Evolutionary conservation across 805 yeast genomes (phyloP).

Genomic region (Saccharomycopsis synnaedendra): DNA sequence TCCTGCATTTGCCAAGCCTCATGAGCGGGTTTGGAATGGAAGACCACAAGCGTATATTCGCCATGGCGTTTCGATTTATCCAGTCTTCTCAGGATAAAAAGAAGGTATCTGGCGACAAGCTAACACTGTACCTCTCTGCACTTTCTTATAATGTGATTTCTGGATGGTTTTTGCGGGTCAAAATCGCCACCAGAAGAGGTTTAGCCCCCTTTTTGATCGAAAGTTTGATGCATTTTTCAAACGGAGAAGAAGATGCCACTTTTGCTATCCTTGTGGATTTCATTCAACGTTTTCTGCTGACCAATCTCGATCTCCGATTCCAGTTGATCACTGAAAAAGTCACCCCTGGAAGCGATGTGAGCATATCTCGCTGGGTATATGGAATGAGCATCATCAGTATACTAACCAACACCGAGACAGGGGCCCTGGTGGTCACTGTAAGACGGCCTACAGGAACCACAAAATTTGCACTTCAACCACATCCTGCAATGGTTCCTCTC

Average conservation of each 20-base stretch:
- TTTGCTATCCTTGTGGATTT: slow-evolving; percentile 58
- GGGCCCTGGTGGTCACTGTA: slow-evolving; percentile 38
- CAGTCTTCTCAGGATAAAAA: slow-evolving; percentile 55
- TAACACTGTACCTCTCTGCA: slow-evolving; percentile 49
- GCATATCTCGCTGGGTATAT: slow-evolving; percentile 42
- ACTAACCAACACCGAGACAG: slow-evolving; percentile 39
- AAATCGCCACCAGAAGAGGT: slow-evolving; percentile 42
- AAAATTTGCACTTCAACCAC: slow-evolving; percentile 33
- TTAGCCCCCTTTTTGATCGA: slow-evolving; percentile 53
- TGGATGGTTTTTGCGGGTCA: slow-evolving; percentile 61
- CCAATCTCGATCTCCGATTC: slow-evolving; percentile 44
- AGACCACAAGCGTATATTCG: slow-evolving; percentile 72
- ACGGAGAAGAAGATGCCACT: slow-evolving; percentile 26
- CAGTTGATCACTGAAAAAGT: slow-evolving; percentile 16
- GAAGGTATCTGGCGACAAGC: slow-evolving; percentile 20
- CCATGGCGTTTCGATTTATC: slow-evolving; percentile 69
- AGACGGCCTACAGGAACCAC: slow-evolving; percentile 61
- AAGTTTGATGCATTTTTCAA: slow-evolving; percentile 26
- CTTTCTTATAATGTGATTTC: slow-evolving; percentile 60
- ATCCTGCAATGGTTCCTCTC: slow-evolving; percentile 26
- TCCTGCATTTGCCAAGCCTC: slow-evolving; percentile 54
- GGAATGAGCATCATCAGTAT: slow-evolving; percentile 49
- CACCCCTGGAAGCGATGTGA: slow-evolving; percentile 18
- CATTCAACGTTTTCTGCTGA: slow-evolving; percentile 52
- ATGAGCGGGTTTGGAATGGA: slow-evolving; percentile 65